Evolutionary conservation across 2,329 filamentous ascomycete genomes (phyloP).

Genomic region (Paramyrothecium roridum): DNA sequence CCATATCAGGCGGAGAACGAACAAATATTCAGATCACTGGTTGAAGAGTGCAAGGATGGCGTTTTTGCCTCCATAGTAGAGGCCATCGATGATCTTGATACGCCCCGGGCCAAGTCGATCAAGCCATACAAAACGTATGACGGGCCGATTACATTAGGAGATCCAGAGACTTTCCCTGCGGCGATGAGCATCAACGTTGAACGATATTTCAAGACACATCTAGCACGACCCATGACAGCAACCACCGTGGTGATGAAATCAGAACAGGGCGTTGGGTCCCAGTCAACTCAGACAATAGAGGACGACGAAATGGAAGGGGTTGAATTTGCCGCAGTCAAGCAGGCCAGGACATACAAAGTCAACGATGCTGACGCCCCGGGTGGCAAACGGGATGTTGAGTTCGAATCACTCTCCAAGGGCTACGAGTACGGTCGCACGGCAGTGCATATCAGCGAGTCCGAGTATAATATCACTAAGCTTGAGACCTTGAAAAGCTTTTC

Average conservation of each 20-base stretch:
- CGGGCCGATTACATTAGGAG: constrained; percentile 75
- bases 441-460: constrained; percentile 82
- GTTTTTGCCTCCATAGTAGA: constrained; percentile 81
- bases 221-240: constrained; percentile 70
- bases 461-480: constrained; percentile 84
- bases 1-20: constrained; percentile 60
- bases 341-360: constrained; percentile 76
- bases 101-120: constrained; percentile 72
- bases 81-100: constrained; percentile 76
- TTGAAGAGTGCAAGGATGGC: constrained; percentile 64
- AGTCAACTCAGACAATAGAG: constrained; percentile 49
- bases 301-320: constrained; percentile 46
- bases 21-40: constrained; percentile 58
- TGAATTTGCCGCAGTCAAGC: constrained; percentile 69
- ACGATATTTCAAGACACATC: constrained; percentile 82
- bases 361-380: constrained; percentile 71
- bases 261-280: constrained; percentile 42
- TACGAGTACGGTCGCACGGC: constrained; percentile 92
- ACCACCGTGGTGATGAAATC: constrained; percentile 68
- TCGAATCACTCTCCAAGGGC: constrained; percentile 84
- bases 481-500: constrained; percentile 73
- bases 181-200: constrained; percentile 84
- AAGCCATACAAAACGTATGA: constrained; percentile 77
- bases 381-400: constrained; percentile 76
- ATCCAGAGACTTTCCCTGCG: constrained; percentile 68